These are phyloP conservation scores for Leishmania tarentolae DNA, from an alignment of 208 protist species.

Conservation along the genomic window DNA sequence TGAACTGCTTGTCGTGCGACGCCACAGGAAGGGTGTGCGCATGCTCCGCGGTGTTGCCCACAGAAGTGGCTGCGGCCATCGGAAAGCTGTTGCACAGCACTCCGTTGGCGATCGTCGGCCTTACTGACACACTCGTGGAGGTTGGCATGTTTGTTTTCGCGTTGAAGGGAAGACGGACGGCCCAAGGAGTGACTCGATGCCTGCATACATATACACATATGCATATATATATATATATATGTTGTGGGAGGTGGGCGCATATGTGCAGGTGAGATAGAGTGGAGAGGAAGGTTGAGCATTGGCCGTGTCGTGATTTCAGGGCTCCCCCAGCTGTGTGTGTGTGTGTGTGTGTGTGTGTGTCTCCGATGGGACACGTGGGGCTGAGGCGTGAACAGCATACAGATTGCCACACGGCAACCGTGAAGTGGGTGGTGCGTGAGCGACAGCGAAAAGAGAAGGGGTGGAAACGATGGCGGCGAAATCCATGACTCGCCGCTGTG, in stretches of 20 bases:
- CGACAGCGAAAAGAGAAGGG: background rate
- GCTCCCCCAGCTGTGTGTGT: background rate
- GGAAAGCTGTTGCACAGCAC: constrained; percentile 27
- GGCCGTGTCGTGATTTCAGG: background rate
- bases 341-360: background rate
- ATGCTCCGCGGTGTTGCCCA: constrained; percentile 20
- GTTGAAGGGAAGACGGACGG: background rate
- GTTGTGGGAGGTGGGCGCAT: background rate
- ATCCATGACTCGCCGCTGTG: background rate
- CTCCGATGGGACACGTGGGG: background rate
- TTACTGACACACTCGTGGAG: constrained; percentile 15
- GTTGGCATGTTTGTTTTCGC: background rate
- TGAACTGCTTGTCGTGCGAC: constrained; percentile 9
- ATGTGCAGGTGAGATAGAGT: background rate
- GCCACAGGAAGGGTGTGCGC: constrained; percentile 18
- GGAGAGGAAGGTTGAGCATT: background rate
- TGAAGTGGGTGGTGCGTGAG: background rate
- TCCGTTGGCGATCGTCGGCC: constrained; percentile 23
- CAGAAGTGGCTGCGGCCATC: constrained; percentile 21
- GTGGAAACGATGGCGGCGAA: background rate
- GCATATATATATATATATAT: too few relatives aligned
- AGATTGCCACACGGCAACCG: background rate
- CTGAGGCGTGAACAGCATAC: background rate
- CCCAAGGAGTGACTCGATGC: too few relatives aligned
- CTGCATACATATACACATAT: too few relatives aligned